Evolutionary conservation across 2,329 filamentous ascomycete genomes (phyloP).

Genomic region (Colletotrichum camelliae): DNA sequence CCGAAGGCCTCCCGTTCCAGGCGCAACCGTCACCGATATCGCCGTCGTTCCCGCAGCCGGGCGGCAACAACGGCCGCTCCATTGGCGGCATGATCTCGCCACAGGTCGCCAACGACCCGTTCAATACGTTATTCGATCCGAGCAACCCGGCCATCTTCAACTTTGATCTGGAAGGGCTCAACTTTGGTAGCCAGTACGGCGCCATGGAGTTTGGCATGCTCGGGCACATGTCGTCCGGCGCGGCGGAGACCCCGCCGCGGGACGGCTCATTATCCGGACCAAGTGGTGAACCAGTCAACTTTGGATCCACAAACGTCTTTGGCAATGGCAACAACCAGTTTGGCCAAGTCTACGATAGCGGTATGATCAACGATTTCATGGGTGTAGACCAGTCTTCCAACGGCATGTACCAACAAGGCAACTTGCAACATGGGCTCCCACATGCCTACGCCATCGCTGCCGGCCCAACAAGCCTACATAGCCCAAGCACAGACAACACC

Average conservation of each 20-base stretch:
- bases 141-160: constrained; percentile 94
- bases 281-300: constrained; percentile 37
- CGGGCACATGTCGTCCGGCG: constrained; percentile 92
- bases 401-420: constrained; percentile 59
- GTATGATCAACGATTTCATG: constrained; percentile 58
- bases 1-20: constrained; percentile 61
- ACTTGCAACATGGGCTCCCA: constrained; percentile 66
- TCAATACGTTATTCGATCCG: constrained; percentile 79
- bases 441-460: constrained; percentile 71
- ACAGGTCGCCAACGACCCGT: constrained; percentile 55
- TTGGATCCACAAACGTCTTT: constrained; percentile 53
- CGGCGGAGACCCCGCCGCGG: constrained; percentile 77
- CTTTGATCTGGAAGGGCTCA: constrained; percentile 91
- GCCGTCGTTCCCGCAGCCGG: constrained; percentile 68
- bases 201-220: constrained; percentile 96
- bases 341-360: constrained; percentile 55
- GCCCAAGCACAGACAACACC: constrained; percentile 68
- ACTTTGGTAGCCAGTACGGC: constrained; percentile 96
- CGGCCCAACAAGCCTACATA: constrained; percentile 66
- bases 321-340: constrained; percentile 56
- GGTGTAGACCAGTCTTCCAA: constrained; percentile 55
- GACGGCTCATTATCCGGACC: constrained; percentile 58
- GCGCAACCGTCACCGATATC: constrained; percentile 76
- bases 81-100: constrained; percentile 54
- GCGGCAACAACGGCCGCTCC: constrained; percentile 31